Percentiles rank a stretch among this genome's conserved stretches.
These are phyloP conservation scores for Aspergillus diversus DNA, from an alignment of 495 filamentous ascomycete genomes.

Conservation along the genomic window DNA sequence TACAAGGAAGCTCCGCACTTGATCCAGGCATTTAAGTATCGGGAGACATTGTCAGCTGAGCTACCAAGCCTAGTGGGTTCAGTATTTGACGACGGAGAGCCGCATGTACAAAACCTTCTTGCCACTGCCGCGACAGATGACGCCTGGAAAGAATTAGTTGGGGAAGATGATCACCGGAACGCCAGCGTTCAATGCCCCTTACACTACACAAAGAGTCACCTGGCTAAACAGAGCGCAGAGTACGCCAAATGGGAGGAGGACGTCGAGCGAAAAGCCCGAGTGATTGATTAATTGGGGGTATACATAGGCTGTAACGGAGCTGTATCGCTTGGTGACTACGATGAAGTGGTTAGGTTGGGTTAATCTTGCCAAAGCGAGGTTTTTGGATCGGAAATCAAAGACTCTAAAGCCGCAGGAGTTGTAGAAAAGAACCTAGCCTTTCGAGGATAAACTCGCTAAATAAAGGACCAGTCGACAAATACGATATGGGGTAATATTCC, in stretches of 20 bases:
- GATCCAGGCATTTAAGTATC: conserved; percentile 8
- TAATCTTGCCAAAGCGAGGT: conserved; percentile 1
- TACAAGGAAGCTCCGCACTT: conserved; percentile 7
- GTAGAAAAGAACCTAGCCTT: conserved; percentile 18
- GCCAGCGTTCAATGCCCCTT: conserved; percentile 8
- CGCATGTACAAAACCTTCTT: conserved; percentile 13
- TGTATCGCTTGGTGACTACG: conserved; percentile 15
- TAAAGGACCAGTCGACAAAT: background rate
- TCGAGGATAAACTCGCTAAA: conserved; percentile 2
- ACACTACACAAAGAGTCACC: conserved; percentile 3
- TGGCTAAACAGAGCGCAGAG: conserved; percentile 6
- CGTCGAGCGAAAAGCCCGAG: conserved; percentile 11
- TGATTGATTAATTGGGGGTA: conserved; percentile 15
- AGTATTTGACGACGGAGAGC: conserved; percentile 20
- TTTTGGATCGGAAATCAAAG: conserved; percentile 11
- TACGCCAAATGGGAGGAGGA: conserved; percentile 19
- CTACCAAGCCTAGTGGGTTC: conserved; percentile 9
- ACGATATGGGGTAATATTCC: too few relatives aligned
- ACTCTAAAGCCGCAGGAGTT: conserved; percentile 6
- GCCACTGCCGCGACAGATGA: background rate
- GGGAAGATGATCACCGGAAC: conserved; percentile 4
- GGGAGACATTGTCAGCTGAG: conserved; percentile 12
- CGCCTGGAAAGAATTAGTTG: conserved; percentile 13
- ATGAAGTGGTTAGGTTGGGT: conserved; percentile 11
- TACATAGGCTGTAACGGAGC: conserved; percentile 20